Evolutionary conservation across 352 stramenopile species (phyloP), one percentile per base, ranked within the genome.

Genomic region (Phytophthora litchii): DNA sequence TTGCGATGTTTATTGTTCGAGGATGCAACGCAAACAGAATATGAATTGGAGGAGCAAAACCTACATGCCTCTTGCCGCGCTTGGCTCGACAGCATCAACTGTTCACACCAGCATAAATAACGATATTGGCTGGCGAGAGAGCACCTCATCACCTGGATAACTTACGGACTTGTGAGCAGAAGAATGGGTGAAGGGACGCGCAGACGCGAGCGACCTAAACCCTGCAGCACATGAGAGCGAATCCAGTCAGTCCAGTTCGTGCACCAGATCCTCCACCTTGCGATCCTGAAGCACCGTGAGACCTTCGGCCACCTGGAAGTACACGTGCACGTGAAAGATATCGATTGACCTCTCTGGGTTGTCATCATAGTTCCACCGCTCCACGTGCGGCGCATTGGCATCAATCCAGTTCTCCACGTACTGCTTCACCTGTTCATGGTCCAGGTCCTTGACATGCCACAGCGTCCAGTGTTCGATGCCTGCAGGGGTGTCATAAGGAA

Each of bases 281-380:
- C 86, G 78, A 27, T 53, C 73, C 27, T 86, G 76, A 8, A 93
- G 61, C 32, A 94, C 86, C 8, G 74, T 77, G 19, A 69, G 54
- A 40, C 63, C 67, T 10, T 78, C 65, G 7, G 62, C 54, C 37
- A 93, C 84, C 74, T 94, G 86, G 38, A 95, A 76, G 68, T 94
- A 95, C 61, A 95, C 86, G 71, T 95, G 86, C n/a, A 95, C 86
- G 60, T 95, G 86, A 72, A 94, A 95, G 60, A 95, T 94, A 59
- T 92, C 76, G 80, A 95, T 95, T 4, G 86, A 95, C 21, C 86
- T 83, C 60, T 95, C 84, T 42, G 84, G 80, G 51, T 95, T 95
- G 70, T 95, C 86, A 67, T 95, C 86, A 66, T 95, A 95, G 70
- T 95, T 95, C 86, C 86, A 95, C 17, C 67, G 58, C 35, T 76